These are phyloP conservation scores for Xylariaceae sp. DNA, from an alignment of 2,329 filamentous ascomycete species.

Conservation along the genomic window DNA sequence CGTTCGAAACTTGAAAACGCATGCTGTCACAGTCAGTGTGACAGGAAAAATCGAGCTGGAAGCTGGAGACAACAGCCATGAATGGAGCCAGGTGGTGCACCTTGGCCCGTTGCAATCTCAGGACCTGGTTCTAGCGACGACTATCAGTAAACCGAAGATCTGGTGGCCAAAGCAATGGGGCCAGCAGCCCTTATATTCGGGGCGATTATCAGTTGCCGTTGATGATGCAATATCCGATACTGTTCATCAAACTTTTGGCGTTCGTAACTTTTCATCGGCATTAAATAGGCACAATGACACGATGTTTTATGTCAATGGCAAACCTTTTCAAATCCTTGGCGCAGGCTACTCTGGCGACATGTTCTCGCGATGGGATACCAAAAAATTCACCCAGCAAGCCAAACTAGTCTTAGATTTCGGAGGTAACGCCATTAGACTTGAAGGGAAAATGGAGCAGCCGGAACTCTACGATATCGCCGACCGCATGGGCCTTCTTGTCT, in stretches of 20 bases:
- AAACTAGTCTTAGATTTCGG: conserved; percentile 58
- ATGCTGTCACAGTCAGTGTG: conserved; percentile 37
- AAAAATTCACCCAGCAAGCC: conserved; percentile 48
- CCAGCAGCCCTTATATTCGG: conserved; percentile 49
- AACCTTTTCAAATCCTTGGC: conserved; percentile 59
- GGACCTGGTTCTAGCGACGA: conserved; percentile 38
- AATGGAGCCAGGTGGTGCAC: conserved; percentile 33
- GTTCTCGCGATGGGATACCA: conserved; percentile 55
- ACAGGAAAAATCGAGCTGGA: conserved; percentile 36
- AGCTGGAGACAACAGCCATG: conserved; percentile 16
- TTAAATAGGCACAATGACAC: conserved; percentile 54
- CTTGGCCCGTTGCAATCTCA: conserved; percentile 38
- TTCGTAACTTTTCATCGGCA: conserved; percentile 51
- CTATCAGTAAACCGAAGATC: conserved; percentile 44
- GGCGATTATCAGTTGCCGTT: conserved; percentile 29
- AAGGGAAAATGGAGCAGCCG: conserved; percentile 64
- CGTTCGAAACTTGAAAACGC: conserved; percentile 40
- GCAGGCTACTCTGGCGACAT: conserved; percentile 61
- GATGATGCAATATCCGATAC: conserved; percentile 33
- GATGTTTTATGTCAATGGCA: conserved; percentile 53
- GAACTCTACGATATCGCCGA: conserved; percentile 60
- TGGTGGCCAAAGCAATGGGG: conserved; percentile 66
- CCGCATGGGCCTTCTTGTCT: conserved; percentile 57
- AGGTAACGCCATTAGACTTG: conserved; percentile 61
- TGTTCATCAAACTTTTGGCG: conserved; percentile 44